phyloP scores from a whole-genome alignment of 2,329 filamentous ascomycete genomes.

The Aspergillus ibericus region DNA sequence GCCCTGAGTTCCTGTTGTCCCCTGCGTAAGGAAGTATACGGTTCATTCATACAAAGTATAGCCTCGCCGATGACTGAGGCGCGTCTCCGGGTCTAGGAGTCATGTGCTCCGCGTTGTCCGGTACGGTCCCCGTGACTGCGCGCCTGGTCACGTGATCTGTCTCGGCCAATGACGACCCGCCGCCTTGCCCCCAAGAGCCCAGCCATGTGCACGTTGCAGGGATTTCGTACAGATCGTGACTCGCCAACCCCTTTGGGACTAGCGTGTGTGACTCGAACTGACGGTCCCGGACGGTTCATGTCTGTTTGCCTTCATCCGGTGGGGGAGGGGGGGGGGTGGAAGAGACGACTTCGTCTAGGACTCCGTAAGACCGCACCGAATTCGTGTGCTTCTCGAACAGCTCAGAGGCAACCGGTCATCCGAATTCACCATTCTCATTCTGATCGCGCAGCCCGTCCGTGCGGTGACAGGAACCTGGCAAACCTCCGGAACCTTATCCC shows the following conservation, averaged over 20 bases:
- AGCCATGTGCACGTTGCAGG: constrained; percentile 17
- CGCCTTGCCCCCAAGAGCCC: constrained; percentile 11
- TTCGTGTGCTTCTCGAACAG: too few species aligned
- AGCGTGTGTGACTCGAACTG: neutral
- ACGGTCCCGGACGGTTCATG: neutral
- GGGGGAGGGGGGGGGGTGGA: too few species aligned
- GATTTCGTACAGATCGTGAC: constrained; percentile 11
- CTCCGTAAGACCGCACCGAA: too few species aligned
- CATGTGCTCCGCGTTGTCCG: constrained; percentile 22
- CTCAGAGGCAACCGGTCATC: too few species aligned
- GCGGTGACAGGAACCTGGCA: too few species aligned
- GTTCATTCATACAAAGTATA: too few species aligned
- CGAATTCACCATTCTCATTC: too few species aligned
- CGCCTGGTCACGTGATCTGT: constrained; percentile 20
- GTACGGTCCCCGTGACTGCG: constrained; percentile 23
- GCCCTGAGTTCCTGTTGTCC: neutral
- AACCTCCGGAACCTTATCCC: neutral
- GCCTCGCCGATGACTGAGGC: constrained; percentile 2
- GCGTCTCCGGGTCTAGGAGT: constrained; percentile 18
- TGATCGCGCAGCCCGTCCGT: too few species aligned
- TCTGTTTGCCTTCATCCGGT: too few species aligned
- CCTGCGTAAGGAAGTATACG: neutral
- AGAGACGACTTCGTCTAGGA: too few species aligned
- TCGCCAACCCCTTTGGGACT: neutral
- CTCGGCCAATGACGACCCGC: constrained; percentile 3